Base-by-base conservation (phyloP, 306 rosid genomes). In the Comarum palustre region DNA sequence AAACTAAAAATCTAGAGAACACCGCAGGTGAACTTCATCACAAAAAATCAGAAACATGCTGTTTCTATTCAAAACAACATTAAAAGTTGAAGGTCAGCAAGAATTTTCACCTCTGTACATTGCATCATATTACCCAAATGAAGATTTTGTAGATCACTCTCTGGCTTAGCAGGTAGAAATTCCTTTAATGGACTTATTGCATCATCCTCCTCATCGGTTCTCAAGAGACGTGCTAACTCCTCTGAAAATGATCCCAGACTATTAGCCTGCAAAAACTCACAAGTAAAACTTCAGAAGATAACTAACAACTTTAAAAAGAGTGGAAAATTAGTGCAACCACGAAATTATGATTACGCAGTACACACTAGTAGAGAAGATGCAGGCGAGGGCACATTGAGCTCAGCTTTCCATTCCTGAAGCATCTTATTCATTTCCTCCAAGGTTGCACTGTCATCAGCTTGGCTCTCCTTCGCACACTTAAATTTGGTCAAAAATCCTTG, bases 331-430 rank as follows among this genome's bases (percentile, higher is more conserved):
- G 7, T 15, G 57, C 41, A 4, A 19, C 74, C 41, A 55, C 39
- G 8, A 9, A 39, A 39, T 25, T 16, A 55, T 2, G 8, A 10
- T 8, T 14, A 54, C 66, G 0, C 66, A 10, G 4, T 14, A 54
- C 66, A 0, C 66, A 71, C 66, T 4, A 16, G 96, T 86, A 89
- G 79, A 46, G 97, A 94, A 62, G 97, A 89, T 34, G 95, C 95
- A 8, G 99, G 95, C 50, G 99, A 88, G 19, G 97, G 96, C 78
- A 88, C 96, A 20, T 88, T 91, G 74, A 94, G 96, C 83, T 94
- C 97, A 4, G 96, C 73, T 86, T 87, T 90, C 95, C 95, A 91
- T 81, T 91, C 97, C 7, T 96, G 95, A 82, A 94, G 96, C 99
- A 85, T 94, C 86, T 87, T 94, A 84, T 89, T 90, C 54, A 88